These are phyloP conservation scores for Ceratobasidium sp. DNA, from an alignment of 1,284 basidiomycete species.

Conservation along the genomic window DNA sequence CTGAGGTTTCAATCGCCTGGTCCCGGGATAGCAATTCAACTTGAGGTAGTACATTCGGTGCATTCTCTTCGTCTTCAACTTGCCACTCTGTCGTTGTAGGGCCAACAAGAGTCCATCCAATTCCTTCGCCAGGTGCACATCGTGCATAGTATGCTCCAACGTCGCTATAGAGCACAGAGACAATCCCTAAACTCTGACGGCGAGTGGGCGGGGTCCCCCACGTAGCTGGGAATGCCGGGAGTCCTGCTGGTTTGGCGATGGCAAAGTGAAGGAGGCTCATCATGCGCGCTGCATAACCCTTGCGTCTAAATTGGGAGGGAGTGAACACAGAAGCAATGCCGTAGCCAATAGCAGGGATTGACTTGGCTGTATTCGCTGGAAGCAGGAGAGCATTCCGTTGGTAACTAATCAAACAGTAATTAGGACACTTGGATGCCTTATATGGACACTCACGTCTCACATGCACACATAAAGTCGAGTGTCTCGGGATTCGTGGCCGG, in stretches of 20 bases:
- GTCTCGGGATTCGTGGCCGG: constrained; percentile 56
- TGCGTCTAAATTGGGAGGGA: constrained; percentile 57
- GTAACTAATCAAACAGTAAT: constrained; percentile 49
- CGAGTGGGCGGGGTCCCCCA: constrained; percentile 56
- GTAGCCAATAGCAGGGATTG: constrained; percentile 58
- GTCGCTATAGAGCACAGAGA: constrained; percentile 72
- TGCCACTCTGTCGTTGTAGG: constrained; percentile 61
- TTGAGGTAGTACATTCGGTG: constrained; percentile 16
- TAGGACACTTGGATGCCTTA: constrained; percentile 41
- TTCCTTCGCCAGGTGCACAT: constrained; percentile 56
- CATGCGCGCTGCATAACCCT: constrained; percentile 64
- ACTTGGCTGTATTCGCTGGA: constrained; percentile 10
- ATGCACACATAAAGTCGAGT: constrained; percentile 59
- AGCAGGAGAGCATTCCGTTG: constrained; percentile 50
- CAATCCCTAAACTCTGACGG: constrained; percentile 53
- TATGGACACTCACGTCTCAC: constrained; percentile 57
- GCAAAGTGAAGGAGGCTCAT: constrained; percentile 66
- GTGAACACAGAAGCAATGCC: constrained; percentile 65
- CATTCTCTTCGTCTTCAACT: constrained; percentile 44
- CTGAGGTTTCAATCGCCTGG: constrained; percentile 28
- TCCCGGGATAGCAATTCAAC: constrained; percentile 40
- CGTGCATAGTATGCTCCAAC: constrained; percentile 66
- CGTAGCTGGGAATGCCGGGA: constrained; percentile 54
- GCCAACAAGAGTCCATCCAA: constrained; percentile 62
- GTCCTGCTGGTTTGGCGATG: constrained; percentile 54